Percentiles rank a stretch among this genome's conserved stretches.
These are phyloP conservation scores for Mucor velutinosus DNA, from an alignment of 371 early-diverging fungal species.

Conservation along the genomic window DNA sequence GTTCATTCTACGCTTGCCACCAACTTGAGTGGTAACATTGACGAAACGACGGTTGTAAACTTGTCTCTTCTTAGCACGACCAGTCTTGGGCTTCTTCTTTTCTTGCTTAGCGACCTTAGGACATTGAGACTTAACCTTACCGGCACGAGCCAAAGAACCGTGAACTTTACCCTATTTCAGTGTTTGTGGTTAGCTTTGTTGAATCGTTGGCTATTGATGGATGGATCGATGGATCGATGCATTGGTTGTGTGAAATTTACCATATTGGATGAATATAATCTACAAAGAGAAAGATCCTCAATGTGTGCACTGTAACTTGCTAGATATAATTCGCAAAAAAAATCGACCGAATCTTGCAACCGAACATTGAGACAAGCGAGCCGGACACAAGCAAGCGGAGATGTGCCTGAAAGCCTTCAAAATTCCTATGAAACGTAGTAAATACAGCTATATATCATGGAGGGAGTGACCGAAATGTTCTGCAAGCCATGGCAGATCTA, in stretches of 20 bases:
- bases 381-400: background rate
- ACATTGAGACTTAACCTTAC: conserved; percentile 99
- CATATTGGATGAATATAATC: conserved; percentile 33
- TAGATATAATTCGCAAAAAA: conserved; percentile 13
- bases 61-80: conserved; percentile 98
- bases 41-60: conserved; percentile 98
- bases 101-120: conserved; percentile 99
- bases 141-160: conserved; percentile 99
- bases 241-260: conserved; percentile 21
- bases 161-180: conserved; percentile 94
- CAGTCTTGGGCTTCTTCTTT: conserved; percentile 91
- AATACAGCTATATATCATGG: background rate
- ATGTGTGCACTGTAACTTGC: background rate
- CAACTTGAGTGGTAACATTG: conserved; percentile 85
- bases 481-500: background rate
- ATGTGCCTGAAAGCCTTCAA: background rate
- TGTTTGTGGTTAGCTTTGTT: background rate
- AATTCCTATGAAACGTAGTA: background rate
- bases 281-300: conserved; percentile 27
- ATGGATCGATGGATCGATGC: conserved; percentile 24
- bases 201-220: background rate
- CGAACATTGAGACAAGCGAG: background rate
- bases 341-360: background rate
- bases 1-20: conserved; percentile 91
- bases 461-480: background rate